Base-by-base conservation (phyloP, 83 land plant species). In the Thuja plicata region DNA sequence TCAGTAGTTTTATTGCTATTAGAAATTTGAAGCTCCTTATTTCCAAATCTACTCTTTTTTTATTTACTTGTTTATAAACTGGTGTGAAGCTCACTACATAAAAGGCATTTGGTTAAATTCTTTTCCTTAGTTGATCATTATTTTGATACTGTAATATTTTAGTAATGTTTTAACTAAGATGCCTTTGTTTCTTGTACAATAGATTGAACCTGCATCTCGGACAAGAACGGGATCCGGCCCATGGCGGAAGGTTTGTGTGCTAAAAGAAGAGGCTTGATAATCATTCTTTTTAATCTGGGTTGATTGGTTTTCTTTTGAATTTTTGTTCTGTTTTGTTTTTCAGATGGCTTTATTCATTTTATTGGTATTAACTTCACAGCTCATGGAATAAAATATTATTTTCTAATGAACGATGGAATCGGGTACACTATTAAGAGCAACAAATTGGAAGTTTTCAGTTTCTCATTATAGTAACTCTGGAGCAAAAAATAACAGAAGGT, bases 221-320 rank as follows among this genome's bases (percentile, higher is more conserved):
- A 86, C 90, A 80, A 94, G 90, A 87, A 74, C 91, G 88, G 93
- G 96, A 62, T 94, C 93, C 24, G 95, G 96, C 86, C 93, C 93
- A 9, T 90, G 94, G 77, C 88, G 96, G 55, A 95, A 95, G 96
- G 95, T 95, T 50, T 13, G 87, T 73, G 62, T 46, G 6, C 70
- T 89, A 24, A 17, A 37, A 16, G 15, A 57, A 15, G 1, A 83
- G 16, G 84, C 57, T 73, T 41, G 8, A 24, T 41, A 38, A 3
- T 35, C 2, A 8, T 54, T 19, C 19, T 21, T 79, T 54, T 80
- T n/a, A 0, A 5, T 16, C 30, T 10, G 40, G 32, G 27, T 82
- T 43, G 12, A 10, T 27, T 27, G 34, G 0, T 27, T 82, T 82
- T 82, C 54, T 82, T 46, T 32, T 30, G 1, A 88, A 24, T 32